Evolutionary conservation across 1,139 yeast genomes (phyloP).

Genomic region (Candida mesenterica): DNA sequence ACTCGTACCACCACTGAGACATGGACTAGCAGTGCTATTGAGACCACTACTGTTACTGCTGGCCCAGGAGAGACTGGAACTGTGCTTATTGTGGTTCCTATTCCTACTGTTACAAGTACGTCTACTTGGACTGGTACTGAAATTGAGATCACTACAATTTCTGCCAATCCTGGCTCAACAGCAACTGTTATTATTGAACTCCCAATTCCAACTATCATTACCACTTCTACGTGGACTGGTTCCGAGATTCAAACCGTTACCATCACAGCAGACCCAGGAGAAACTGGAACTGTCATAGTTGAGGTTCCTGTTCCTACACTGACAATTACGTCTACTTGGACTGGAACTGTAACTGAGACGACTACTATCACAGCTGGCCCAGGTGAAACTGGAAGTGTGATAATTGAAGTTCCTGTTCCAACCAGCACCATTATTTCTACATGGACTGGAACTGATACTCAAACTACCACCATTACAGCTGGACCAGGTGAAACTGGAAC

Average conservation of each 20-base stretch:
- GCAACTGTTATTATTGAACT: constrained; percentile 17
- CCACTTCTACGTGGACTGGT: constrained; percentile 15
- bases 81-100: constrained; percentile 10
- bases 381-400: constrained; percentile 9
- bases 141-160: constrained; percentile 3
- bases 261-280: constrained; percentile 6
- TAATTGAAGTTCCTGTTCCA: constrained; percentile 18
- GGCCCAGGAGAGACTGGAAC: constrained; percentile 14
- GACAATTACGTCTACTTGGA: constrained; percentile 7
- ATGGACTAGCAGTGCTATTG: constrained; percentile 10
- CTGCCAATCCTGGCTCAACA: constrained; percentile 15
- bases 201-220: constrained; percentile 17
- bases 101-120: constrained; percentile 8
- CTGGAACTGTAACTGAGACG: constrained; percentile 7
- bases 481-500: constrained; percentile 9
- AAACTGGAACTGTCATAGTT: constrained; percentile 5
- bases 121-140: constrained; percentile 12
- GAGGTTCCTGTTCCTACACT: constrained; percentile 10
- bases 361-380: constrained; percentile 10
- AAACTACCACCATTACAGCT: constrained; percentile 8
- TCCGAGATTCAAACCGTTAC: constrained; percentile 8
- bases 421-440: constrained; percentile 13
- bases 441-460: constrained; percentile 12
- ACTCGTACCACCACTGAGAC: constrained; percentile 12
- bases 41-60: constrained; percentile 9